A percentile compares a stretch with the other conserved stretches of the same genome.
Evolutionary conservation across 768 basidiomycete species (phyloP).

Genomic region (Rhodotorula toruloides): DNA sequence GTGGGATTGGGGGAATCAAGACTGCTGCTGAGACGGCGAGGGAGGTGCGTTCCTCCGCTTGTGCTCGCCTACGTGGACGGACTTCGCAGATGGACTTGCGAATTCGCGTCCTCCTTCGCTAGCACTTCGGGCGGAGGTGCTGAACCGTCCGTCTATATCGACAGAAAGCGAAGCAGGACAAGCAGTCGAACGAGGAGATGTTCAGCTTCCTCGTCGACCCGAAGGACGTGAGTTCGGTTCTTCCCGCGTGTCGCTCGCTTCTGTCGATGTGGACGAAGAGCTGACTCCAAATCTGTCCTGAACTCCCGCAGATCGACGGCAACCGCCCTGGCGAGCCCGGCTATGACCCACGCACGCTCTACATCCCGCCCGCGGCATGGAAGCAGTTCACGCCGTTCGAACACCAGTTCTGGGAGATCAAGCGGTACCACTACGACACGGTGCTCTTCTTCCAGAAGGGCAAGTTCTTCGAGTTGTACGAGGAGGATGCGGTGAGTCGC

Average conservation of each 20-base stretch:
- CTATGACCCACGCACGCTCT: conserved; percentile 85
- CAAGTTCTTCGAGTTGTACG: conserved; percentile 47
- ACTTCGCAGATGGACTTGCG: too few species aligned
- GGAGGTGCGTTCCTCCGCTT: conserved; percentile 20
- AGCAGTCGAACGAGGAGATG: conserved; percentile 58
- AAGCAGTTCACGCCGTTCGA: conserved; percentile 87
- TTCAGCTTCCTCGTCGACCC: conserved; percentile 41
- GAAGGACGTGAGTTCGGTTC: conserved; percentile 36
- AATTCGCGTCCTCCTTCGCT: too few species aligned
- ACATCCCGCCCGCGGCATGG: conserved; percentile 73
- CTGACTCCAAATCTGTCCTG: background rate
- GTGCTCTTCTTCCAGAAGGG: conserved; percentile 98
- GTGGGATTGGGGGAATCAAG: conserved; percentile 44
- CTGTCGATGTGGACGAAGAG: background rate
- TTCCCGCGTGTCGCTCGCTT: background rate
- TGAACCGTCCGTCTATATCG: conserved; percentile 60
- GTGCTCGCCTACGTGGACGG: background rate
- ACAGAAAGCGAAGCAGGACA: conserved; percentile 73
- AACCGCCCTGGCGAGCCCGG: conserved; percentile 69
- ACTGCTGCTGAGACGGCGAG: conserved; percentile 42
- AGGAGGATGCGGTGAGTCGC: conserved; percentile 49
- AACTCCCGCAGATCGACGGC: conserved; percentile 63
- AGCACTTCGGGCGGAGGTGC: background rate
- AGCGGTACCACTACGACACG: conserved; percentile 90
- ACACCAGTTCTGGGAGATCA: conserved; percentile 78